These are phyloP conservation scores for Osmanthus fragrans DNA, from an alignment of 257 asterid genomes.

Conservation along the genomic window DNA sequence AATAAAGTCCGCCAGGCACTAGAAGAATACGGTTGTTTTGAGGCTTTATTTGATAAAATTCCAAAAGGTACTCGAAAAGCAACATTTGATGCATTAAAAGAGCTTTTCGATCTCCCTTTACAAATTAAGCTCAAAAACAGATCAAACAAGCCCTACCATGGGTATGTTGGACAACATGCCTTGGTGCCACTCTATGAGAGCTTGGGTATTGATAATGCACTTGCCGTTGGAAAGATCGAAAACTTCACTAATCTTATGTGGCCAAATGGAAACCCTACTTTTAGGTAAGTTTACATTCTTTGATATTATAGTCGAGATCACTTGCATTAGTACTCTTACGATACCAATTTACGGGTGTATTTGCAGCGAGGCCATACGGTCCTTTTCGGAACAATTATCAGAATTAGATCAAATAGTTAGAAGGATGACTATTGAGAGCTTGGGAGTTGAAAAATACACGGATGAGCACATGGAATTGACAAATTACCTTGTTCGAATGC, in stretches of 20 bases:
- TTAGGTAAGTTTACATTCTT: conserved; percentile 34
- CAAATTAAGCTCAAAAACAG: conserved; percentile 42
- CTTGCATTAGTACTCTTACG: not conserved
- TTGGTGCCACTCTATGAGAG: conserved; percentile 61
- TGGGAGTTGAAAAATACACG: conserved; percentile 43
- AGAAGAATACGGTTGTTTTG: conserved; percentile 60
- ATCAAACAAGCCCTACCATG: conserved; percentile 55
- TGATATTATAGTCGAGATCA: not conserved
- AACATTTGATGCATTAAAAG: conserved; percentile 30
- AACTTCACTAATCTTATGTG: conserved; percentile 45
- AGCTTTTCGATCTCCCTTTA: conserved; percentile 65
- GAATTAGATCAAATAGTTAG: conserved; percentile 47
- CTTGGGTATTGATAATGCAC: conserved; percentile 54
- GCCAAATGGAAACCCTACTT: conserved; percentile 56
- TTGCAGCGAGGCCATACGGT: conserved; percentile 37
- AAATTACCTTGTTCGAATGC: conserved; percentile 42
- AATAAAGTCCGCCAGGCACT: conserved; percentile 44
- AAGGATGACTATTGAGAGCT: conserved; percentile 48
- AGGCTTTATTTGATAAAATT: conserved; percentile 44
- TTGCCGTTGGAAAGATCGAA: conserved; percentile 26
- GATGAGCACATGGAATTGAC: conserved; percentile 55
- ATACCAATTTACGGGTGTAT: not conserved
- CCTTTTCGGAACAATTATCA: conserved; percentile 34
- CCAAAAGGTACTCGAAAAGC: conserved; percentile 34
- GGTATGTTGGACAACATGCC: conserved; percentile 59